Conservation (phyloP, 2,329 filamentous ascomycete genomes). For the Colletotrichum theobromicola region DNA sequence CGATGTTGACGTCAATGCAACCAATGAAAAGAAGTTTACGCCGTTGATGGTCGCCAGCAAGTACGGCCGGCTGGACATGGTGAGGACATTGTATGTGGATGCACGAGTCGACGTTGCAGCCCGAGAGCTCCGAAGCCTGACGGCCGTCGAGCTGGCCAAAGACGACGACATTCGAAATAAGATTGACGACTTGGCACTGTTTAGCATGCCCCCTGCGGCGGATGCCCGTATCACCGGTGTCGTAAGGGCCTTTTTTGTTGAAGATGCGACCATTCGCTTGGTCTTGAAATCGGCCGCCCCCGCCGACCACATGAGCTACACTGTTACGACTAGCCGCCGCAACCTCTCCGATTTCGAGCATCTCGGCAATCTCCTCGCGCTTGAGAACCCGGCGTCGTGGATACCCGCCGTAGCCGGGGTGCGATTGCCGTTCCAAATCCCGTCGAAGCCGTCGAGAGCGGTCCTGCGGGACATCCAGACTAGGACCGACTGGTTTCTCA, state of each 20-base stretch:
- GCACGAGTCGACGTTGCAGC: slow-evolving; percentile 84
- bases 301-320: slow-evolving; percentile 81
- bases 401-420: slow-evolving; percentile 79
- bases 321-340: slow-evolving; percentile 91
- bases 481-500: slow-evolving; percentile 85
- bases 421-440: slow-evolving; percentile 89
- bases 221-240: slow-evolving; percentile 90
- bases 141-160: slow-evolving; percentile 94
- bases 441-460: slow-evolving; percentile 87
- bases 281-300: slow-evolving; percentile 94
- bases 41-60: slow-evolving; percentile 98
- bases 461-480: slow-evolving; percentile 88
- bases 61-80: slow-evolving; percentile 93
- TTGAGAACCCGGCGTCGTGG: slow-evolving; percentile 96
- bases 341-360: slow-evolving; percentile 92
- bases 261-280: slow-evolving; percentile 91
- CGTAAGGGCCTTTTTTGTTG: slow-evolving; percentile 94
- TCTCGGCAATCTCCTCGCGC: slow-evolving; percentile 78
- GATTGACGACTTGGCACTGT: slow-evolving; percentile 90
- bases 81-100: slow-evolving; percentile 86
- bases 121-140: slow-evolving; percentile 85
- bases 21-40: slow-evolving; percentile 94
- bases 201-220: slow-evolving; percentile 72
- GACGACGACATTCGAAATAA: slow-evolving; percentile 97
- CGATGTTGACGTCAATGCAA: slow-evolving; percentile 95